Evolutionary conservation across 1,139 yeast genomes (phyloP), one percentile per base, ranked within the genome.

Genomic region (Saccharomyces hybrid): DNA sequence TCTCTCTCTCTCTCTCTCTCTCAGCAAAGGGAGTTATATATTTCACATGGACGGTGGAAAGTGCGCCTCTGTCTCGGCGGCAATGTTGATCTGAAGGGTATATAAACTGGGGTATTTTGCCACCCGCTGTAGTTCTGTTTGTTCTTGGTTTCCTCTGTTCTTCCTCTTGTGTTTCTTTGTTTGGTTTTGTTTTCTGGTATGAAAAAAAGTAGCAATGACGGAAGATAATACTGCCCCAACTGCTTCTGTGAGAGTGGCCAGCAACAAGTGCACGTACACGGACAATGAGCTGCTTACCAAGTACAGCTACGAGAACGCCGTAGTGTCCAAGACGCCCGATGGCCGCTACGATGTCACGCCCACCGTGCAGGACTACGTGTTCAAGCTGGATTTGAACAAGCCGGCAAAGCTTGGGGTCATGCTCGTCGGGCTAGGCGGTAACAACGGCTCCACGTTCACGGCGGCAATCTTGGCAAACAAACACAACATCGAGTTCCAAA

Each of bases 381-480:
- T 91, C 79, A 88, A 88, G 72, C 84, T 88, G 53, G 95, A 89
- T 66, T 78, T 88, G 70, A 79, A 78, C 60, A 84, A 85, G 54
- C 96, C 96, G 63, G 41, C 26, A 8, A 89, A 85, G 74, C 81
- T 90, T 54, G 98, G 97, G 68, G 77, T 91, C 60, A 75, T 91
- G 82, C 79, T 91, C 62, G 97, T 91, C 53, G 98, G 98, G 64
- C 79, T 90, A 63, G 98, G 97, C 66, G 98, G 98, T 74, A 91
- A 91, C 79, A 91, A 91, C 69, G 98, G 98, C 73, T 80, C 96
- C 58, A 91, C 98, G 27, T 78, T 91, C 65, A 81, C 89, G 57
- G 90, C 95, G 53, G 85, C 96, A 20, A 79, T 85, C 53, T 80
- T 87, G 63, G 96, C 97, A 58, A 91, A 91, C 77, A 88, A 87